phyloP scores from a whole-genome alignment of 2,329 filamentous ascomycete species.

The Rhynchosporium secalis region DNA sequence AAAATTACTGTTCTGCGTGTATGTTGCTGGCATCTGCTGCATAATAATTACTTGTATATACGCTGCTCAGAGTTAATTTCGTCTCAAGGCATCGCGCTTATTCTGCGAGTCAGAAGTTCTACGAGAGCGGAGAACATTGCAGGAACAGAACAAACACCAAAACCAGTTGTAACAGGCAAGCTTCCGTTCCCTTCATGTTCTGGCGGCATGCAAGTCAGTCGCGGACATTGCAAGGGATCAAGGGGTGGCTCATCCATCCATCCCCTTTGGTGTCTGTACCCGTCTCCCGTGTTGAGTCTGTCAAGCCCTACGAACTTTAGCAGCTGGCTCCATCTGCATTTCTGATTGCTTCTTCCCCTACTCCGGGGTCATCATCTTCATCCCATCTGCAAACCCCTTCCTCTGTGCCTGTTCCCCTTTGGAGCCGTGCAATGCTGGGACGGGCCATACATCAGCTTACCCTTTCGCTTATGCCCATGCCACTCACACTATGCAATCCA shows the following conservation, averaged over 20 bases:
- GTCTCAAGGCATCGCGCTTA: slow-evolving; percentile 14
- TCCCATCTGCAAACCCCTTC: slow-evolving; percentile 1
- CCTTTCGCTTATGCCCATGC: neutral
- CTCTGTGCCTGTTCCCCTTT: slow-evolving; percentile 6
- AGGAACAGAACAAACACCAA: slow-evolving; percentile 1
- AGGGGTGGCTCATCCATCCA: slow-evolving; percentile 7
- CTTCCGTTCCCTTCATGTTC: neutral
- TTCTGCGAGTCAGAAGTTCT: slow-evolving; percentile 14
- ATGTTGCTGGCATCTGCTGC: neutral
- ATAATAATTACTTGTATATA: slow-evolving; percentile 1
- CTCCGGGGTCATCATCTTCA: neutral
- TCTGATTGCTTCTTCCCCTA: slow-evolving; percentile 8
- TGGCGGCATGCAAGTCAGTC: neutral
- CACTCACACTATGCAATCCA: neutral
- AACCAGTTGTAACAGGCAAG: neutral
- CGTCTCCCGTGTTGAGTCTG: slow-evolving; percentile 8
- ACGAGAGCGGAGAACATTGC: neutral
- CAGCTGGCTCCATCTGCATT: slow-evolving; percentile 3
- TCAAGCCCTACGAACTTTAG: slow-evolving; percentile 5
- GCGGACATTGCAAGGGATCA: neutral
- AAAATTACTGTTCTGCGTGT: neutral
- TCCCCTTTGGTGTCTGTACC: neutral
- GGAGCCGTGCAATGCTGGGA: slow-evolving; percentile 9
- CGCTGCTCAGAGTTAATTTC: slow-evolving; percentile 8
- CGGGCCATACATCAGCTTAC: slow-evolving; percentile 8